These are phyloP conservation scores for Fusarium scirpi DNA, from an alignment of 2,329 filamentous ascomycete genomes.

Conservation along the genomic window DNA sequence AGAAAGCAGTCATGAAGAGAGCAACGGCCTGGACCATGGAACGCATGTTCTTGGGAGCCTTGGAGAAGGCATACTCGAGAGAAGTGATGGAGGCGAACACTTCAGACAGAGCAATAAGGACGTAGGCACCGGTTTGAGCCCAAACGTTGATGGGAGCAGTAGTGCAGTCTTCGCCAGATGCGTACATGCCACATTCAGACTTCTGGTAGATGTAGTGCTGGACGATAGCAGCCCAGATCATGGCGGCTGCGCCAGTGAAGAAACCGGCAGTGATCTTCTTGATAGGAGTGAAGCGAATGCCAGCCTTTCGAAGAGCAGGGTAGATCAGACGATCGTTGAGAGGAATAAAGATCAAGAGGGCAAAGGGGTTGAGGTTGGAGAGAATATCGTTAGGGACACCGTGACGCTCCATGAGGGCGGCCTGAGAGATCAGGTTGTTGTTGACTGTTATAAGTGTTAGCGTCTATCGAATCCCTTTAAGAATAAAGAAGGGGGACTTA, in stretches of 20 bases:
- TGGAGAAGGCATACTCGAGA: constrained; percentile 81
- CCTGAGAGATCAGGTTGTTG: constrained; percentile 72
- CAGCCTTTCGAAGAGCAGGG: constrained; percentile 72
- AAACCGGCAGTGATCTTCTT: constrained; percentile 80
- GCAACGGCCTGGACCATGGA: constrained; percentile 76
- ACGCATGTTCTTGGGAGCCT: constrained; percentile 81
- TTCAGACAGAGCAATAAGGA: constrained; percentile 62
- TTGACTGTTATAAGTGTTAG: constrained; percentile 56
- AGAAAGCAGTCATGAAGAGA: constrained; percentile 77
- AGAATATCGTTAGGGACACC: constrained; percentile 83
- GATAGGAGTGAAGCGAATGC: constrained; percentile 78
- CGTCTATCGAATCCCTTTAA: background rate
- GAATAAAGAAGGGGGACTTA: constrained; percentile 32
- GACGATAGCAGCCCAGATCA: constrained; percentile 66
- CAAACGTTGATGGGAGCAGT: constrained; percentile 68
- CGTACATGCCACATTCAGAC: constrained; percentile 67
- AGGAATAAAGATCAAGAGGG: constrained; percentile 80
- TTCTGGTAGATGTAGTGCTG: constrained; percentile 73
- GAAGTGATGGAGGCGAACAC: constrained; percentile 65
- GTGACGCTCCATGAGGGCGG: constrained; percentile 72
- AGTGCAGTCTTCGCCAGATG: constrained; percentile 45
- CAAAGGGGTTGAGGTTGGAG: constrained; percentile 78
- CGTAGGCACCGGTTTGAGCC: constrained; percentile 65
- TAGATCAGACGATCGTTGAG: constrained; percentile 77
- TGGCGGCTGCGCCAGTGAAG: constrained; percentile 70